These are phyloP conservation scores for Picea engelmannii DNA, from an alignment of 83 land plant genomes.

Conservation along the genomic window DNA sequence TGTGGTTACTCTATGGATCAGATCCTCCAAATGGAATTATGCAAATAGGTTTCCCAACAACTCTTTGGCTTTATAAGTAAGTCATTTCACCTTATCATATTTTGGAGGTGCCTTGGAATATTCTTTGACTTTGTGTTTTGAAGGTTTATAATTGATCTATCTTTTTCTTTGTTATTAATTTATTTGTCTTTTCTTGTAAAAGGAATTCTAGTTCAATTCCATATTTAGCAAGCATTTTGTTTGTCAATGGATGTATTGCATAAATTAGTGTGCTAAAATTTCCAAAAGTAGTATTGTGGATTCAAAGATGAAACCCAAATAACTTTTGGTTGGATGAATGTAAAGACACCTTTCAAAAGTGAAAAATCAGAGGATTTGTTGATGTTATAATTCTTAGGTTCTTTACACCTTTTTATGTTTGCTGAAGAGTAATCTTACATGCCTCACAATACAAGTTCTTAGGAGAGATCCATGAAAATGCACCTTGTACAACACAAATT, in stretches of 20 bases:
- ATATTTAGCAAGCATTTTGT: neutral
- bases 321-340: too few species aligned
- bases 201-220: neutral
- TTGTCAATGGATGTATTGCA: neutral
- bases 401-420: too few species aligned
- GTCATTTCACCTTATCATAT: conserved; percentile 4
- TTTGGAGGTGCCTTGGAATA: neutral
- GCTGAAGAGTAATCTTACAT: too few species aligned
- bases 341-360: too few species aligned
- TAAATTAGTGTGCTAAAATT: too few species aligned
- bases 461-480: too few species aligned
- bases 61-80: conserved; percentile 86
- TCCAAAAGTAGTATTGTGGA: too few species aligned
- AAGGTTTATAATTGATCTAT: neutral
- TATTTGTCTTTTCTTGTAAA: neutral
- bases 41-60: conserved; percentile 78
- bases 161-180: neutral
- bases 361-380: too few species aligned
- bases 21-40: conserved; percentile 70
- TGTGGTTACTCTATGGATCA: conserved; percentile 70
- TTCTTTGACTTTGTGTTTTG: neutral
- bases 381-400: too few species aligned
- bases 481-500: too few species aligned
- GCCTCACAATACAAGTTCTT: too few species aligned
- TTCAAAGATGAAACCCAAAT: too few species aligned